Evolutionary conservation across 352 stramenopile species (phyloP).

Genomic region (Phytophthora idaei): DNA sequence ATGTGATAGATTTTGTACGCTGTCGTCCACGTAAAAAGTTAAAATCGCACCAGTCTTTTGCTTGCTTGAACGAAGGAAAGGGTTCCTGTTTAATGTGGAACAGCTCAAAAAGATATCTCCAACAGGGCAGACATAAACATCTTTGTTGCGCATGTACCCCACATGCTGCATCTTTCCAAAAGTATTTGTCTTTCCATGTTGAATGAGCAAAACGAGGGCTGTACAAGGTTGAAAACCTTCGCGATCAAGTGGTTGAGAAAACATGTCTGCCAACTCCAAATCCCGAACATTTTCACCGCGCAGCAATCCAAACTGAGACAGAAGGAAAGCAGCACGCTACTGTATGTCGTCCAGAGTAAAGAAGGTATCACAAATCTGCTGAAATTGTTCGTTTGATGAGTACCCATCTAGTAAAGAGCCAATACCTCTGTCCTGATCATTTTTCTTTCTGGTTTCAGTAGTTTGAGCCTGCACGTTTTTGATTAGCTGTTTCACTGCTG

Average conservation of each 20-base stretch:
- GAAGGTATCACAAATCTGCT: background rate
- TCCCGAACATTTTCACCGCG: background rate
- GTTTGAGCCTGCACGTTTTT: constrained; percentile 20
- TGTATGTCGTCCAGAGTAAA: background rate
- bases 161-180: constrained; percentile 6
- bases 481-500: constrained; percentile 16
- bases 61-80: background rate
- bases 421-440: constrained; percentile 12
- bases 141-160: background rate
- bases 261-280: background rate
- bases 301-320: background rate
- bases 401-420: background rate
- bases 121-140: background rate
- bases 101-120: constrained; percentile 1
- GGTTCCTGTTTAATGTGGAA: background rate
- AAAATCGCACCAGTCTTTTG: constrained; percentile 9
- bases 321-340: background rate
- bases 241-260: background rate
- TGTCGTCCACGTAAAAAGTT: constrained; percentile 6
- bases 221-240: background rate
- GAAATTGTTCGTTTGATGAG: background rate
- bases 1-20: constrained; percentile 7
- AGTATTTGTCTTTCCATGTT: constrained; percentile 2
- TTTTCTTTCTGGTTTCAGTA: constrained; percentile 15
- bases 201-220: background rate